Percentiles rank a stretch among this genome's conserved stretches.
These are phyloP conservation scores for Choiromyces venosus DNA, from an alignment of 495 filamentous ascomycete species.

Conservation along the genomic window DNA sequence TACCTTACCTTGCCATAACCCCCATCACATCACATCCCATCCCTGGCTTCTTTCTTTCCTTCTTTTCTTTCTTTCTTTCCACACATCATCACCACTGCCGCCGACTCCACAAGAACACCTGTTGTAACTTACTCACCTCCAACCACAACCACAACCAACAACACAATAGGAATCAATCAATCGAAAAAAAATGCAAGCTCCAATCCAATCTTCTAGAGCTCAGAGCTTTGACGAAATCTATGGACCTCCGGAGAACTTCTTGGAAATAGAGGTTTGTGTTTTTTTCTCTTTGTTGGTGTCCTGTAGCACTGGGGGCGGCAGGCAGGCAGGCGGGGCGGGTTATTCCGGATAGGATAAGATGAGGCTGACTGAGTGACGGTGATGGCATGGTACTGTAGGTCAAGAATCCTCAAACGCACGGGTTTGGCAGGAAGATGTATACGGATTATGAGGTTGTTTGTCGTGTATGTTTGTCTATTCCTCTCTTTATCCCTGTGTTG, in stretches of 20 bases:
- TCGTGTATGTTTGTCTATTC: slow-evolving; percentile 45
- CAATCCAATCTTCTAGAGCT: slow-evolving; percentile 52
- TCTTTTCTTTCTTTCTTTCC: background rate
- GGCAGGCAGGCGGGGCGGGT: too few species aligned
- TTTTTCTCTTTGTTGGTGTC: slow-evolving; percentile 14
- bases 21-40: too few species aligned
- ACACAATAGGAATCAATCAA: background rate
- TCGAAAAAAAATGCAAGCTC: slow-evolving; percentile 38
- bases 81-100: background rate
- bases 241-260: slow-evolving; percentile 94
- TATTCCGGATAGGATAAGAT: slow-evolving; percentile 16
- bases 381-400: slow-evolving; percentile 54
- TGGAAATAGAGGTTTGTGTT: slow-evolving; percentile 82
- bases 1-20: background rate
- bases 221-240: slow-evolving; percentile 99
- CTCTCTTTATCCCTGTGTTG: background rate
- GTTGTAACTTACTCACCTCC: background rate
- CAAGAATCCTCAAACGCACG: slow-evolving; percentile 89
- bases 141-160: background rate
- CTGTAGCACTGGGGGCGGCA: too few species aligned
- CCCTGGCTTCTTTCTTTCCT: background rate
- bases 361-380: slow-evolving; percentile 16
- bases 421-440: slow-evolving; percentile 91
- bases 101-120: background rate
- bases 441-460: slow-evolving; percentile 97